Base-by-base conservation (phyloP, 805 yeast genomes). In the Candida chauliodis region DNA sequence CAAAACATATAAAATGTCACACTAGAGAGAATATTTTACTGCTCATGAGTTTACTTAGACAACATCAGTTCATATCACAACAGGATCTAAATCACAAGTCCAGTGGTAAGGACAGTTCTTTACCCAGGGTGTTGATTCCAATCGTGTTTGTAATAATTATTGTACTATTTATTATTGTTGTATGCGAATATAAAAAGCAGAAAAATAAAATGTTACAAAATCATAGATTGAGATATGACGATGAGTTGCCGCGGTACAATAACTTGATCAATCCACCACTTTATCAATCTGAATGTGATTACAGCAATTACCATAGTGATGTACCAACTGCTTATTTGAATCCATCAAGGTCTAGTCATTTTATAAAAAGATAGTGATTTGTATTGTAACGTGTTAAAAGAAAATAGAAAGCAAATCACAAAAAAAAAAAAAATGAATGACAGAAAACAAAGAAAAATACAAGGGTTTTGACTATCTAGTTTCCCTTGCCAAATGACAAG, bases 221-320 rank as follows among this genome's bases (percentile, higher is more conserved):
- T n/a, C 8, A 27, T 10, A 27, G 8, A 5, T 7, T 27, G 18
- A 27, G n/a, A 8, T 10, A 5, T 5, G 14, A n/a, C n/a, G 29
- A 33, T 16, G 29, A 33, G 14, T 33, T 33, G 17, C 36, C 36
- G 17, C 22, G 18, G 25, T 33, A 33, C n/a, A 33, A 33, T 17
- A 23, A 13, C 14, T 6, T 33, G n/a, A 6, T 8, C 5, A 24
- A 13, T 10, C 26, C 29, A 5, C 34, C 34, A 11, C 14, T 8
- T 11, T 33, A 33, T 23, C 29, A 23, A 23, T 8, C 29, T 5
- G 36, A 33, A 23, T 23, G 17, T 16, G 28, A 16, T 10, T 33
- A 23, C 14, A 16, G 17, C 14, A 29, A 33, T n/a, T 33, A 22
- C 17, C n/a, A 33, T 13, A 33, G 15, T 15, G 18, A 19, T 3